phyloP scores from a whole-genome alignment of 179 eudicot species.

The Drosera spatulata region DNA sequence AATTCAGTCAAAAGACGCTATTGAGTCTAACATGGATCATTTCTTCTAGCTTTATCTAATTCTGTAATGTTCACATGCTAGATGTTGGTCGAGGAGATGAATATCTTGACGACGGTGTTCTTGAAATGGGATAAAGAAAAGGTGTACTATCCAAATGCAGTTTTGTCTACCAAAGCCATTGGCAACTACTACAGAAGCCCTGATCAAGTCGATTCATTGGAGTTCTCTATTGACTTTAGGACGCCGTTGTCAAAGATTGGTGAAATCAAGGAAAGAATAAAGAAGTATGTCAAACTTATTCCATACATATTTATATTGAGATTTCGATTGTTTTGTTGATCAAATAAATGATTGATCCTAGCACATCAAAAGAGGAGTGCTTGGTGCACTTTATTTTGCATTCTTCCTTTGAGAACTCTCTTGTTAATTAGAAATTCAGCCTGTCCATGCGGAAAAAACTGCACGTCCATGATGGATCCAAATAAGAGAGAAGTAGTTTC shows the following conservation, averaged over 20 bases:
- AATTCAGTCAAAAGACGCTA: background rate
- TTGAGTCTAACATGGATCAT: background rate
- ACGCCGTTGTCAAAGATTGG: constrained; percentile 23
- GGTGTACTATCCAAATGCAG: constrained; percentile 27
- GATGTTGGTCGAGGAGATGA: constrained; percentile 51
- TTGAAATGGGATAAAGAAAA: constrained; percentile 28
- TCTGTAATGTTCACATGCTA: constrained; percentile 1
- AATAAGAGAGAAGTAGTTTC: no score
- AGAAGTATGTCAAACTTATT: constrained; percentile 16
- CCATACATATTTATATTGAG: no score
- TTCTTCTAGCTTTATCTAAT: background rate
- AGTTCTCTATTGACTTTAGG: constrained; percentile 21
- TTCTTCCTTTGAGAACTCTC: no score
- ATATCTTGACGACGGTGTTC: constrained; percentile 32
- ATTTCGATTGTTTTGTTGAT: no score
- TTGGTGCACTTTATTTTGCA: no score
- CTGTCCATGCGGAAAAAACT: no score
- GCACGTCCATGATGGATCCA: no score
- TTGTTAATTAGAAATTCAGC: no score
- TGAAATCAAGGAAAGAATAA: constrained; percentile 17
- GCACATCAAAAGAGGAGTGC: no score
- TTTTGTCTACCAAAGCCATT: constrained; percentile 27
- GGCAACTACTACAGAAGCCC: constrained; percentile 36
- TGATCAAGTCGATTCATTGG: constrained; percentile 25
- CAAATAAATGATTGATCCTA: no score